Evolutionary conservation across 495 filamentous ascomycete genomes (phyloP).

Genomic region (Penicillium alfredii): DNA sequence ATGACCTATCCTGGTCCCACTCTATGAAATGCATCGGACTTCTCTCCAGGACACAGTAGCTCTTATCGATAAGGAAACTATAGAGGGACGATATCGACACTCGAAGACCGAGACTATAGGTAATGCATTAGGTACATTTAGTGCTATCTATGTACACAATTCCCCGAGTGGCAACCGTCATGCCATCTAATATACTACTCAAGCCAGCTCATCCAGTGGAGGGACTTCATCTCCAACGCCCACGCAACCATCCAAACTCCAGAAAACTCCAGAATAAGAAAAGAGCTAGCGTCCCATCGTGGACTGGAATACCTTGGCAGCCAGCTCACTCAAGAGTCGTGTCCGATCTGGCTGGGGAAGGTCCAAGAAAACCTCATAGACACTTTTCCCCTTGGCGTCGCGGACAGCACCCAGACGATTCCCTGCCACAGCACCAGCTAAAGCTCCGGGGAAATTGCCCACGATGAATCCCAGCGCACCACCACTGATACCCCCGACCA

Average conservation of each 20-base stretch:
- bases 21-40: no score
- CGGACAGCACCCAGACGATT: slow-evolving; percentile 83
- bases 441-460: slow-evolving; percentile 78
- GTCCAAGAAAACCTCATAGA: slow-evolving; percentile 83
- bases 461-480: slow-evolving; percentile 92
- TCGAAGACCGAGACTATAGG: no score
- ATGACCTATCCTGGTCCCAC: no score
- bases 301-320: slow-evolving; percentile 60
- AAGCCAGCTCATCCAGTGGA: no score
- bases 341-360: slow-evolving; percentile 75
- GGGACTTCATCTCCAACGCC: slow-evolving; percentile 1
- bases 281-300: slow-evolving; percentile 29
- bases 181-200: no score
- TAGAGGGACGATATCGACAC: no score
- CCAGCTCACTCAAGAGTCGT: slow-evolving; percentile 67
- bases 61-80: background rate
- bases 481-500: slow-evolving; percentile 81
- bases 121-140: no score
- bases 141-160: background rate
- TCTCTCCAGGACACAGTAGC: background rate
- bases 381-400: slow-evolving; percentile 89
- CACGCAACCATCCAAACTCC: background rate
- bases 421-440: slow-evolving; percentile 89
- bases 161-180: no score
- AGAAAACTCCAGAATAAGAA: background rate